phyloP scores from a whole-genome alignment of 768 basidiomycete species.

The Tephrocybe sp. region DNA sequence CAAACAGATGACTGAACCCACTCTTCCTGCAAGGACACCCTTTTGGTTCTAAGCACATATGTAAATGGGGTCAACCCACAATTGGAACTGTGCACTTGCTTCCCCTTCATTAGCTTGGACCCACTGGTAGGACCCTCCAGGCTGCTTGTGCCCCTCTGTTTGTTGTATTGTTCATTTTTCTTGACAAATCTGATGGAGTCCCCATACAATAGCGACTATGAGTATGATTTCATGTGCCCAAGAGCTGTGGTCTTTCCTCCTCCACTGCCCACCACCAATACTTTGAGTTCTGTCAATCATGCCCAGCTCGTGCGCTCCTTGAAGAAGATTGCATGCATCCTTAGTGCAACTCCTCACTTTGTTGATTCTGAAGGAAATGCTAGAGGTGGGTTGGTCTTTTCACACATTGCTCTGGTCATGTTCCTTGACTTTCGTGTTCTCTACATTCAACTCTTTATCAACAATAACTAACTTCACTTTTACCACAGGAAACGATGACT shows the following conservation, averaged over 20 bases:
- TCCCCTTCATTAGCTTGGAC: conserved; percentile 1
- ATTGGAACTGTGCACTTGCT: conserved; percentile 4
- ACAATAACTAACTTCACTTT: too few species aligned
- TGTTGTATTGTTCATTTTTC: not conserved
- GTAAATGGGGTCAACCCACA: conserved; percentile 3
- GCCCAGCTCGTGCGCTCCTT: conserved; percentile 55
- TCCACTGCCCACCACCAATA: conserved; percentile 61
- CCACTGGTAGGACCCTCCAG: conserved; percentile 10
- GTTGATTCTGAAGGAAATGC: conserved; percentile 32
- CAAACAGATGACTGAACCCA: conserved; percentile 7
- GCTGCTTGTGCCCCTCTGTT: conserved; percentile 1
- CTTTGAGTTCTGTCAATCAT: conserved; percentile 49
- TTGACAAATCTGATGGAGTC: not conserved
- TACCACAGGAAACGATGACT: conserved; percentile 8
- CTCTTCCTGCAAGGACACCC: not conserved
- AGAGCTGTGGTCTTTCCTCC: conserved; percentile 37
- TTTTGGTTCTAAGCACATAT: conserved; percentile 9
- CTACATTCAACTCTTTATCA: not conserved
- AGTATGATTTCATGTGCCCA: not conserved
- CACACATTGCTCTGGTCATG: too few species aligned
- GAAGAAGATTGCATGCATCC: conserved; percentile 57
- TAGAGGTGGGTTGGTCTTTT: conserved; percentile 25
- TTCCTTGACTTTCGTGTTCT: too few species aligned
- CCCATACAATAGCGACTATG: not conserved
- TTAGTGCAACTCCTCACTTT: conserved; percentile 61